Conservation (phyloP, 371 early-diverging fungal genomes). For the Mortierella sp. region DNA sequence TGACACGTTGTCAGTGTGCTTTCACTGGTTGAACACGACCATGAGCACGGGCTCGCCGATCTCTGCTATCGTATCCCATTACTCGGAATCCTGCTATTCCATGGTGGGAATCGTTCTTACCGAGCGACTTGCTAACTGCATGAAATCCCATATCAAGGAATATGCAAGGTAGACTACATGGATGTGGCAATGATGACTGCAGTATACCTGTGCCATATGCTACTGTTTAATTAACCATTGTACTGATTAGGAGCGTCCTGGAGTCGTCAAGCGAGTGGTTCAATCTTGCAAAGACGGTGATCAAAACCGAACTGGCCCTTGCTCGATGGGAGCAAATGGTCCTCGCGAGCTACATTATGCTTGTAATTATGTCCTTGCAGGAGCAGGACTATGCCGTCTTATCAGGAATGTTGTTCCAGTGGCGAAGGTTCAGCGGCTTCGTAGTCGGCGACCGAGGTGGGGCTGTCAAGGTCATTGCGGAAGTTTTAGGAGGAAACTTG, state of each 20-base stretch:
- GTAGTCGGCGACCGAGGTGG: conserved; percentile 52
- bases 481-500: conserved; percentile 40
- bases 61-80: conserved; percentile 47
- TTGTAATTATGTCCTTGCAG: conserved; percentile 60
- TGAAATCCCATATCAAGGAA: conserved; percentile 53
- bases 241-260: conserved; percentile 33
- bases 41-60: conserved; percentile 54
- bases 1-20: conserved; percentile 62
- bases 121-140: conserved; percentile 33
- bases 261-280: conserved; percentile 54
- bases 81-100: conserved; percentile 53
- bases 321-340: conserved; percentile 60
- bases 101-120: conserved; percentile 53
- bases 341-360: conserved; percentile 61
- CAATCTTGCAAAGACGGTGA: conserved; percentile 41
- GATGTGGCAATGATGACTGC: too few relatives aligned
- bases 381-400: conserved; percentile 63
- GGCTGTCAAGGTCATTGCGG: conserved; percentile 50
- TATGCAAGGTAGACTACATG: conserved; percentile 57
- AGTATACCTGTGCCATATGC: too few relatives aligned
- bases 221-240: not conserved
- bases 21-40: conserved; percentile 55
- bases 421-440: conserved; percentile 59
- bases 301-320: conserved; percentile 30
- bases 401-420: conserved; percentile 59